Evolutionary conservation across 2,329 filamentous ascomycete genomes (phyloP), one percentile per base, ranked within the genome.

Genomic region (Botrytis porri): DNA sequence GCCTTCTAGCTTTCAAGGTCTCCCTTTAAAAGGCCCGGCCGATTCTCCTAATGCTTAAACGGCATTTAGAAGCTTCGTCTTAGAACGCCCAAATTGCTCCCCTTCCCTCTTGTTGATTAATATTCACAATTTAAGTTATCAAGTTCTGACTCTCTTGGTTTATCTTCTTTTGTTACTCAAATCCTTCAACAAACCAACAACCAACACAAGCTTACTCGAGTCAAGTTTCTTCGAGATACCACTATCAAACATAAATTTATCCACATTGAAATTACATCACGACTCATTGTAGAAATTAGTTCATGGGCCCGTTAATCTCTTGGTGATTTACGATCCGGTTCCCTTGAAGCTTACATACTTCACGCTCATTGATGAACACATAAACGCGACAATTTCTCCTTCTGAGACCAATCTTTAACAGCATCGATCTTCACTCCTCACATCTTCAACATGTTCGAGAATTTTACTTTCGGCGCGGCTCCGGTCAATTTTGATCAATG

Each of bases 401-500:
- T 66, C 22, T 65, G 25, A 51, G 29, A 32, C 43, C 20, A 10
- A 66, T 20, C 51, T 57, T n/a, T 29, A 37, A 45, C 16, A 32
- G 22, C 3, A 48, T 22, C n/a, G 29, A 25, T 18, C 12, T 39
- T n/a, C 32, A 70, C 43, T 43, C 20, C 25, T 66, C 18, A n/a
- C 37, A 61, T 20, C 45, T 54, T 25, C 65, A 32, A 5, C 1
- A 73, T 73, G 71, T 73, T 73, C 22, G 71, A 73, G 2, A 62
- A 73, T 25, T 73, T 73, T 45, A 73, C 71, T 29, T 73, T 73
- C 29, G 71, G 64, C 18, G 71, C 71, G n/a, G 65, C 71, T 57
- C 65, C 64, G 1, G 35, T 45, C 41, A 60, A 73, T 39, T 57
- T 57, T 43, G 35, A 45, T 70, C 54, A 73, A 59, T 63, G 16